Percentiles rank a stretch among this genome's conserved stretches.
Conservation (phyloP, 352 stramenopile genomes). For the Phytophthora citrophthora region DNA sequence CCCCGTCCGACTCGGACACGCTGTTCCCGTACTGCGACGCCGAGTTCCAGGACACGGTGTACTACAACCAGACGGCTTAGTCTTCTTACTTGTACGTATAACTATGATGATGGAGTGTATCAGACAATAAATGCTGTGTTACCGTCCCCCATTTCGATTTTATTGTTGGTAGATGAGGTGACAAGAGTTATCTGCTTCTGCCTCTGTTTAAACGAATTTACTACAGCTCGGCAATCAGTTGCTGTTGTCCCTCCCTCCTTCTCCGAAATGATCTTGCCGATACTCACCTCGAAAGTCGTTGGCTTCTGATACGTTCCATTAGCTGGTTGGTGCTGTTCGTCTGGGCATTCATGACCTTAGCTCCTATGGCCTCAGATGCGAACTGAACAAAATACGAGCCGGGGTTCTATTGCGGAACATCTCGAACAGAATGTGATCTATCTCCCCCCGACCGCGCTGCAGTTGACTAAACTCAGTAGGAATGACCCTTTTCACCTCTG, state of each 20-base stretch:
- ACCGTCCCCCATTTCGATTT: background rate
- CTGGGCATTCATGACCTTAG: no score
- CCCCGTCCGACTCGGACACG: conserved; percentile 35
- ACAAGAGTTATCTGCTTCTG: background rate
- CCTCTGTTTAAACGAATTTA: no score
- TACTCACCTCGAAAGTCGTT: no score
- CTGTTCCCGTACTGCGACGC: conserved; percentile 61
- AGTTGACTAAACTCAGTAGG: background rate
- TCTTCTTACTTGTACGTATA: conserved; percentile 22
- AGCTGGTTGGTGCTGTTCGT: no score
- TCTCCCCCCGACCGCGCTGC: conserved; percentile 2
- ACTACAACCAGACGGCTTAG: conserved; percentile 35
- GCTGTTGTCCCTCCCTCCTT: no score
- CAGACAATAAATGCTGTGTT: conserved; percentile 7
- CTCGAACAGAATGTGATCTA: conserved; percentile 17
- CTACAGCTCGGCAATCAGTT: no score
- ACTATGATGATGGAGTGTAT: conserved; percentile 13
- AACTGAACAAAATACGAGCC: no score
- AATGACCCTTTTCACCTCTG: conserved; percentile 3
- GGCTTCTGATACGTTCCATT: no score
- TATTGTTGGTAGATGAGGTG: no score
- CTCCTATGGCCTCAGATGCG: no score
- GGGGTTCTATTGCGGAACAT: conserved; percentile 1
- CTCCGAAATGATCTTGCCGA: no score
- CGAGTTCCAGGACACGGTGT: conserved; percentile 47